phyloP scores from a whole-genome alignment of 1,139 yeast species.

The Blastobotrys persicus region DNA sequence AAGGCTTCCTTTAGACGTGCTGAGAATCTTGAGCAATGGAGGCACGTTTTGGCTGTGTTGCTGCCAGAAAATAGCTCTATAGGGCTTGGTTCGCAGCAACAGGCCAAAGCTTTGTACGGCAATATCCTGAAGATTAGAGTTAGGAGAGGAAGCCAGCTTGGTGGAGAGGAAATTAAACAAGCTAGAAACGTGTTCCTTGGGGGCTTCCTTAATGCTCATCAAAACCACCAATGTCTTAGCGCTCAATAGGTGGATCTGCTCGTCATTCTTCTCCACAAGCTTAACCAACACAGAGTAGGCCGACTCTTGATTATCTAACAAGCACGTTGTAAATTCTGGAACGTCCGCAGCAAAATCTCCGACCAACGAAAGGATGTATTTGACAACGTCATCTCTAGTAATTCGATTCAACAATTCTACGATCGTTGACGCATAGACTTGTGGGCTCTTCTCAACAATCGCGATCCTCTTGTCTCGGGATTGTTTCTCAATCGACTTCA shows the following conservation, averaged over 20 bases:
- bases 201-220: conserved; percentile 32
- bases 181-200: conserved; percentile 38
- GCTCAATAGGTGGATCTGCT: conserved; percentile 38
- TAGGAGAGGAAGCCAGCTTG: conserved; percentile 47
- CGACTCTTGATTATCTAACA: conserved; percentile 43
- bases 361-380: conserved; percentile 66
- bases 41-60: conserved; percentile 53
- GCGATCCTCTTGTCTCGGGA: conserved; percentile 34
- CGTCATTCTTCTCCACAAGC: conserved; percentile 45
- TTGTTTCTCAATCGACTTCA: conserved; percentile 62
- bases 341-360: conserved; percentile 58
- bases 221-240: conserved; percentile 37
- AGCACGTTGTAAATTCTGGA: conserved; percentile 47
- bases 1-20: conserved; percentile 56
- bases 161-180: conserved; percentile 46
- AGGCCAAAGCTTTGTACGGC: conserved; percentile 68
- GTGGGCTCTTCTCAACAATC: conserved; percentile 42
- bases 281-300: conserved; percentile 58
- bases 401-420: conserved; percentile 54
- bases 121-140: conserved; percentile 57
- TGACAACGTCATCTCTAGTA: conserved; percentile 67
- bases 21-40: conserved; percentile 49
- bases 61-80: conserved; percentile 59
- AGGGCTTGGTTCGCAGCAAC: conserved; percentile 55
- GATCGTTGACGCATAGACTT: conserved; percentile 56